Evolutionary conservation across 495 filamentous ascomycete species (phyloP).

Genomic region (Neurospora sp.): DNA sequence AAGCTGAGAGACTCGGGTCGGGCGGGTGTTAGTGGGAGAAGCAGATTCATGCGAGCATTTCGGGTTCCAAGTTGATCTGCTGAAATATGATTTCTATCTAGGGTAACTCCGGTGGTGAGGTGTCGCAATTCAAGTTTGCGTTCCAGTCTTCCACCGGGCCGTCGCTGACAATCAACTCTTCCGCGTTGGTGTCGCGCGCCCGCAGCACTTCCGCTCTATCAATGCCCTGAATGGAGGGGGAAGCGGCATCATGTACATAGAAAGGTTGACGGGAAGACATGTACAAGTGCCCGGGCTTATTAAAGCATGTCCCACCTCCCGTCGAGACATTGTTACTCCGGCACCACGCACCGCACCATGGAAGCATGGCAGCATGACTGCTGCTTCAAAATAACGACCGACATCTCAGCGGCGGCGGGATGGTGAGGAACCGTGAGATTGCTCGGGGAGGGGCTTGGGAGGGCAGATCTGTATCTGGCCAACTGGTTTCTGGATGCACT

Average conservation of each 20-base stretch:
- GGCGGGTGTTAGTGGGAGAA: neutral
- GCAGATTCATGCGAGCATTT: neutral
- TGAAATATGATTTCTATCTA: neutral
- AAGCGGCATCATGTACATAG: neutral
- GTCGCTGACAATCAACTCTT: neutral
- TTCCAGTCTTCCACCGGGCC: neutral
- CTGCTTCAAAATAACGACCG: neutral
- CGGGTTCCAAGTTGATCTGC: neutral
- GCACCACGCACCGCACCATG: neutral
- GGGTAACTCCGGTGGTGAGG: neutral
- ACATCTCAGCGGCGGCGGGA: neutral
- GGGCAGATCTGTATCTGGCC: slow-evolving; percentile 5
- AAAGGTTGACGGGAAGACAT: neutral
- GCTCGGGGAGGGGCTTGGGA: neutral
- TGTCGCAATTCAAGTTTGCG: neutral
- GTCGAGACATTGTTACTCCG: neutral
- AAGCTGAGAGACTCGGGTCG: neutral
- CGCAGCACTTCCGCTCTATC: neutral
- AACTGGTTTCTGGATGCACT: slow-evolving; percentile 3
- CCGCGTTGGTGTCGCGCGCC: neutral
- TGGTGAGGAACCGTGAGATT: neutral
- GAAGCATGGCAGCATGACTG: neutral
- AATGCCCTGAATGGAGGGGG: neutral
- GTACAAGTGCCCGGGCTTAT: neutral
- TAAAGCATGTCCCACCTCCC: neutral